Evolutionary conservation across 2,329 filamentous ascomycete species (phyloP), one percentile per base, ranked within the genome.

Genomic region (Basipetospora chlamydospora): DNA sequence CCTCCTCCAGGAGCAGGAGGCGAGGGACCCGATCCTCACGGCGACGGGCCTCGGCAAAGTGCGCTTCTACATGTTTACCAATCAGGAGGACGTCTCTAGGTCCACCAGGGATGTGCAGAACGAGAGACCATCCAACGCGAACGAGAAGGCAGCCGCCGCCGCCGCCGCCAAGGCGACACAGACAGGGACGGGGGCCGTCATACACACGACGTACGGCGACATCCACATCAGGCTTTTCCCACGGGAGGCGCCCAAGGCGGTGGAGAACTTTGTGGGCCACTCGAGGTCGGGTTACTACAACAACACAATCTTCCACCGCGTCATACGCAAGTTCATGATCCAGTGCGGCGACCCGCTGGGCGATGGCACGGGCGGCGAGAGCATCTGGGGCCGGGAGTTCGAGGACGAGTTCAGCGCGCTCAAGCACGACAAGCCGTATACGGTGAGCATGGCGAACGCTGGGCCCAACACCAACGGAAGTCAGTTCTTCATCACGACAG

Each of bases 281-380:
- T 74, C 85, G 3, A 80, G 79, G 49, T 80, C 77, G 40, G 85
- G 84, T 1, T 98, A 98, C 57, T 98, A 98, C 64, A 96, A 98
- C 63, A 84, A 84, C 58, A 87, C 88, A 23, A 88, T 95, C 47
- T 98, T 98, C 67, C 90, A 98, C 58, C 80, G 90, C 23, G 81
- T 98, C 6, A 98, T 98, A 47, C 77, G 82, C 42, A 95, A 95
- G 52, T 98, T 98, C 61, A 98, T 98, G 92, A 94, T 98, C 42
- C 85, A 86, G 52, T 63, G 70, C 38, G 86, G 86, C 35, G 86
- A 94, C 52, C 85, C 86, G 0, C 59, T 90, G 1, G 86, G 86
- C 8, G 85, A 94, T 49, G 86, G 86, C 4, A 93, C 86, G 0
- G 86, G 86, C 30, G 86, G 86, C 26, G 84, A 92, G 55, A 85